Conservation (phyloP, 345 rosid genomes). For the Cardamine chenopodiifolia region DNA sequence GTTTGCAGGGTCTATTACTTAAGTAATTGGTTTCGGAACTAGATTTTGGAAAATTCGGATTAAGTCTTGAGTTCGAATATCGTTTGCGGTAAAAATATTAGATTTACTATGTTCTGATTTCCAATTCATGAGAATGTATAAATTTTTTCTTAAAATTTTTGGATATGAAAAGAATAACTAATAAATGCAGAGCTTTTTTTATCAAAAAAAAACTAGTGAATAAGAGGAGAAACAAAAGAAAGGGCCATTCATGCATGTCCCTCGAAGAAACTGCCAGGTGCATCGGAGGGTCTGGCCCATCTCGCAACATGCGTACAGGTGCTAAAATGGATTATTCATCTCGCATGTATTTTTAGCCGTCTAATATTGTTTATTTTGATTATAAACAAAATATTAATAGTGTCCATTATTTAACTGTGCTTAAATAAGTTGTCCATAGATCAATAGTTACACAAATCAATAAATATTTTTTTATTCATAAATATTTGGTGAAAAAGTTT, state of each 20-base stretch:
- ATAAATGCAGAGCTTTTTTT: not conserved
- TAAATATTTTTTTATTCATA: no score
- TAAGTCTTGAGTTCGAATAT: not conserved
- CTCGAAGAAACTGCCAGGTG: constrained; percentile 42
- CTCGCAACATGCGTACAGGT: constrained; percentile 49
- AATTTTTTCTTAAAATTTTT: not conserved
- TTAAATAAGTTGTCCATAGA: no score
- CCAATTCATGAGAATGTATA: not conserved
- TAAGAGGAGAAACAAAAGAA: constrained; percentile 21
- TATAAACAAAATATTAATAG: no score
- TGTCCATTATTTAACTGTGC: no score
- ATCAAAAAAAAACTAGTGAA: constrained; percentile 1
- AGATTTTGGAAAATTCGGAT: not conserved
- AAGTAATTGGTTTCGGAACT: not conserved
- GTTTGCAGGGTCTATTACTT: no score
- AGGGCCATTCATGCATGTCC: constrained; percentile 43
- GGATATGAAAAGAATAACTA: not conserved
- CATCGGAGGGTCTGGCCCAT: constrained; percentile 45
- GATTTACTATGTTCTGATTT: not conserved
- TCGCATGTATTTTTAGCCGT: no score
- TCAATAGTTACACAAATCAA: no score
- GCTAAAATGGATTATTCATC: no score
- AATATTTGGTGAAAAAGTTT: no score
- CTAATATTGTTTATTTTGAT: no score
- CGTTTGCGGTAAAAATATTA: not conserved